phyloP scores from a whole-genome alignment of 805 yeast species.

The Ogataea wickerhamii region DNA sequence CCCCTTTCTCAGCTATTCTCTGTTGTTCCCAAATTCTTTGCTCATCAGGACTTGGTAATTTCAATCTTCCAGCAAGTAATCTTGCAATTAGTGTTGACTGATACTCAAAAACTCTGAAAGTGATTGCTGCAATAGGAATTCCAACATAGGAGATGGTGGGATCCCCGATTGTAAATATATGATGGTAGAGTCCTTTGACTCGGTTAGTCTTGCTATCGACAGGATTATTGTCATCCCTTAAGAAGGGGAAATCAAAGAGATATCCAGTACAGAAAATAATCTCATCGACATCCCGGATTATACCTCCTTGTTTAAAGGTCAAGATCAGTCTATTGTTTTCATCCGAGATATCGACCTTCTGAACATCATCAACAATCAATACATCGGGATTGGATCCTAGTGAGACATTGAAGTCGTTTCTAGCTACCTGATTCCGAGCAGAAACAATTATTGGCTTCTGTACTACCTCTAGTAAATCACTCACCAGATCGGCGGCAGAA shows the following conservation, averaged over 20 bases:
- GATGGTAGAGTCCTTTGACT: slow-evolving; percentile 1
- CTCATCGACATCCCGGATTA: slow-evolving; percentile 16
- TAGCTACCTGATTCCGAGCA: background rate
- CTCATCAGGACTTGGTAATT: slow-evolving; percentile 33
- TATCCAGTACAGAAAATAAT: slow-evolving; percentile 46
- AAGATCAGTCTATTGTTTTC: no score
- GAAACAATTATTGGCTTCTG: background rate
- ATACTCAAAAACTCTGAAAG: slow-evolving; percentile 45
- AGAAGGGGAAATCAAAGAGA: slow-evolving; percentile 38
- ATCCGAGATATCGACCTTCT: background rate
- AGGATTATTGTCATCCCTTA: slow-evolving; percentile 1
- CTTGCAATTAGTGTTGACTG: slow-evolving; percentile 49
- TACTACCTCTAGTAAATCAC: slow-evolving; percentile 19
- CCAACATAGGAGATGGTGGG: slow-evolving; percentile 35
- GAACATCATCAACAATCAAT: background rate
- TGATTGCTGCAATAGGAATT: slow-evolving; percentile 35
- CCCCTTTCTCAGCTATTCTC: background rate
- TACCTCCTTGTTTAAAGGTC: no score
- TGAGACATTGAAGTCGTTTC: background rate
- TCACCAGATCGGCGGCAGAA: slow-evolving; percentile 37
- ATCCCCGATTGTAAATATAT: slow-evolving; percentile 4
- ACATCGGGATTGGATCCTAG: background rate
- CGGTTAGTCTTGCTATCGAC: background rate
- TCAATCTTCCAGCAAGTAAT: slow-evolving; percentile 41
- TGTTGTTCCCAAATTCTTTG: slow-evolving; percentile 1